Evolutionary conservation across 2,329 filamentous ascomycete genomes (phyloP), one percentile per base, ranked within the genome.

Genomic region (Pleoardoris graminearum): DNA sequence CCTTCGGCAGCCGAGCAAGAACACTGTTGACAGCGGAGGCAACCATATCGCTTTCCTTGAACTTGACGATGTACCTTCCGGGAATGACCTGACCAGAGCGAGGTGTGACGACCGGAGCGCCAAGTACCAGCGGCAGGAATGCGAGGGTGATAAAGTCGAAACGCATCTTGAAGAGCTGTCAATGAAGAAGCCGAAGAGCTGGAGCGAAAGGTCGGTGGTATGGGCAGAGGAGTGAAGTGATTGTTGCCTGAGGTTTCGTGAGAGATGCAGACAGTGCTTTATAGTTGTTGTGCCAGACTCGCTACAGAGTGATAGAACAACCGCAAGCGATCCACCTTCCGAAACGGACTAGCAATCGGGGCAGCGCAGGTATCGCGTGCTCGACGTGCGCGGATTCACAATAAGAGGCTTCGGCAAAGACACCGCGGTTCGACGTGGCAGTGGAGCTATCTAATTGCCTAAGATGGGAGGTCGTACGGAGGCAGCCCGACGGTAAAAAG

Each of bases 61-160:
- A 51, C 68, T 76, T 77, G 63, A 79, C 72, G 46, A 79, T 77
- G 66, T 76, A 79, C 59, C 75, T 74, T 59, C 71, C 71, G 5
- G 74, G 72, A 49, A 79, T 71, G 33, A 71, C 59, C 33, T 61
- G 46, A 29, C 69, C 72, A 47, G 64, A 68, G 49, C 71, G 67
- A 25, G 75, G 69, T 23, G 64, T 52, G 35, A 78, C 63, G 59
- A 78, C 46, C 7, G 76, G 75, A 3, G 73, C 69, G 27, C 68
- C 70, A n/a, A 73, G 46, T 10, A 63, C 66, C 55, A 71, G 66
- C 61, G 48, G 76, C 55, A 71, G 43, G 55, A 75, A 54, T 36
- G 75, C 67, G 50, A 78, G 67, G 50, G 76, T 54, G 30, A 72
- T 53, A 30, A 72, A 55, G 49, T 66, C 54, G 50, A 70, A 62